Evolutionary conservation across 2,329 filamentous ascomycete species (phyloP).

Genomic region (Ciborinia camelliae): DNA sequence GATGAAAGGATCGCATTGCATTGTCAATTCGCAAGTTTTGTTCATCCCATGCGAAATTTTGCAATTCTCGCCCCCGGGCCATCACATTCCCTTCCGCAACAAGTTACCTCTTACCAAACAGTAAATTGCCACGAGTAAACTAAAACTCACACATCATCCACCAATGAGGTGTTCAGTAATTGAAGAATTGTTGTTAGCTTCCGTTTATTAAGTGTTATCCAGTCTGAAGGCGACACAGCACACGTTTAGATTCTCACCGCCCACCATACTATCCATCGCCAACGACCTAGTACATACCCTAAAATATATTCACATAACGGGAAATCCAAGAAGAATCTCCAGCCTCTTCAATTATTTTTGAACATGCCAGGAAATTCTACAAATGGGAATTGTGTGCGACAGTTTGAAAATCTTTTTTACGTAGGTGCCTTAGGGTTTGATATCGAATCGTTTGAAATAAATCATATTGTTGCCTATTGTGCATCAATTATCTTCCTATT

Average conservation of each 20-base stretch:
- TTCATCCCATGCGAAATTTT: too few species aligned
- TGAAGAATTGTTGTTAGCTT: not conserved
- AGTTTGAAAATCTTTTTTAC: too few species aligned
- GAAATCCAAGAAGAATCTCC: not conserved
- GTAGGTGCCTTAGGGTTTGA: not conserved
- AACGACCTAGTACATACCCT: not conserved
- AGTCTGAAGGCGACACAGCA: not conserved
- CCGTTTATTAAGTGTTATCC: not conserved
- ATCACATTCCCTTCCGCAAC: not conserved
- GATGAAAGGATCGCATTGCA: too few species aligned
- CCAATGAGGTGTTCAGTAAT: not conserved
- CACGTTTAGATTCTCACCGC: not conserved
- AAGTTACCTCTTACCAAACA: not conserved
- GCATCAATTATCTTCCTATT: not conserved
- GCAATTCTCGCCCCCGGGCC: too few species aligned
- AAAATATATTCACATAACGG: not conserved
- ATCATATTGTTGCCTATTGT: not conserved
- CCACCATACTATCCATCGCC: not conserved
- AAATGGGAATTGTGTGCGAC: accelerated
- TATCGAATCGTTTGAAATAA: not conserved
- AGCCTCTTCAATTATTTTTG: too few species aligned
- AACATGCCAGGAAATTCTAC: not conserved
- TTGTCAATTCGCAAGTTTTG: too few species aligned
- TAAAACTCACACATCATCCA: not conserved
- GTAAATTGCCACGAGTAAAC: not conserved